Evolutionary conservation across 345 rosid genomes (phyloP), one percentile per base, ranked within the genome.

Genomic region (Populus ilicifolia): DNA sequence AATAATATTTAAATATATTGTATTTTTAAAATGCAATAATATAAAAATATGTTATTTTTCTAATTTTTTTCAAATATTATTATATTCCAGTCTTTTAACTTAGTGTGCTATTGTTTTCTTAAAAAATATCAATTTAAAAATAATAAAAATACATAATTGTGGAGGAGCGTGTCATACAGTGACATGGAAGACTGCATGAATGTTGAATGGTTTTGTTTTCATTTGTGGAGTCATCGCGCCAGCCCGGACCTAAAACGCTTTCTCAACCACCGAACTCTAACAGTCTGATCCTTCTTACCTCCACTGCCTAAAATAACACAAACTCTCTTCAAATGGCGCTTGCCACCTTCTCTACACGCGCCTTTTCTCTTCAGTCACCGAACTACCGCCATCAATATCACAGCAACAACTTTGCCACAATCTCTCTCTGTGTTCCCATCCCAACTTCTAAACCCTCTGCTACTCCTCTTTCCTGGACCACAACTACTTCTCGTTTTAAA

Each of bases 271-370:
- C 68, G 2, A 74, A 50, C 65, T 43, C 43, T 30, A 54, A 23
- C 21, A 7, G 30, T 21, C 56, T 38, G 50, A 43, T 41, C 46
- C 67, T 36, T 5, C 73, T n/a, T 13, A 11, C 50, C 38, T 33
- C 8, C 62, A 20, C 69, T 36, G n/a, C 8, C 67, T 27, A 17
- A 16, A 7, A 43, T 62, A 12, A 33, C 14, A 25, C 25, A 9
- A 11, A 10, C 75, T 36, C 59, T 62, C 63, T 69, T 14, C 30
- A 20, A 61, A 86, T 86, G 88, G 85, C 87, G 18, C 29, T 76
- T 39, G 79, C 86, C 75, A 43, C 78, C 84, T 75, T 84, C 80
- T 18, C 74, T 23, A 16, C 82, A 14, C 44, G 79, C 67, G 68
- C 81, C 77, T 14, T 77, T 76, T 68, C 79, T 16, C 74, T 74